Evolutionary conservation across 148 eudicot genomes (phyloP).

Genomic region (Nyssa sinensis): DNA sequence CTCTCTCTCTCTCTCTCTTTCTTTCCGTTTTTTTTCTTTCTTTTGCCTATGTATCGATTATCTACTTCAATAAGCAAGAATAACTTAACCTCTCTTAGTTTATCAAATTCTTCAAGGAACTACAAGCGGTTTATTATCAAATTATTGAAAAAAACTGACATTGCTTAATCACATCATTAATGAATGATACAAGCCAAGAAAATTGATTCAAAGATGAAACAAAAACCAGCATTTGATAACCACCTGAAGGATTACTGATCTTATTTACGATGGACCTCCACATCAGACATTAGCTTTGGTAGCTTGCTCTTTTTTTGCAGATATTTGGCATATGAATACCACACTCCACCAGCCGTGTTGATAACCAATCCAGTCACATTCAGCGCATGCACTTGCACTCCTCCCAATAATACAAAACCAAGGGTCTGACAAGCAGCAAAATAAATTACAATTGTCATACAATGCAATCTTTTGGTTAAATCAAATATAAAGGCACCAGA

Average conservation of each 20-base stretch:
- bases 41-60: too few relatives aligned
- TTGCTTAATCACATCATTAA: background rate
- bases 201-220: background rate
- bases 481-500: background rate
- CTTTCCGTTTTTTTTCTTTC: too few relatives aligned
- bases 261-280: slow-evolving; percentile 53
- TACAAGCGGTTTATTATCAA: too few relatives aligned
- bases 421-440: slow-evolving; percentile 52
- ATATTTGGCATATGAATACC: slow-evolving; percentile 90
- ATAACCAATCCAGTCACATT: slow-evolving; percentile 75
- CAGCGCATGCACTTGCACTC: slow-evolving; percentile 84
- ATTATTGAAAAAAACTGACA: too few relatives aligned
- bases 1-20: too few relatives aligned
- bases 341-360: slow-evolving; percentile 88
- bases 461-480: background rate
- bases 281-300: slow-evolving; percentile 48
- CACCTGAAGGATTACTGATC: background rate
- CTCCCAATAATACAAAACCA: slow-evolving; percentile 86
- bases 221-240: background rate
- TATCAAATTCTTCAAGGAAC: background rate
- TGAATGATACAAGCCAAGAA: background rate
- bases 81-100: too few relatives aligned
- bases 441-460: background rate
- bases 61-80: too few relatives aligned
- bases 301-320: slow-evolving; percentile 61